Conservation (phyloP, 2,329 filamentous ascomycete species). For the Diplodia sapinea region DNA sequence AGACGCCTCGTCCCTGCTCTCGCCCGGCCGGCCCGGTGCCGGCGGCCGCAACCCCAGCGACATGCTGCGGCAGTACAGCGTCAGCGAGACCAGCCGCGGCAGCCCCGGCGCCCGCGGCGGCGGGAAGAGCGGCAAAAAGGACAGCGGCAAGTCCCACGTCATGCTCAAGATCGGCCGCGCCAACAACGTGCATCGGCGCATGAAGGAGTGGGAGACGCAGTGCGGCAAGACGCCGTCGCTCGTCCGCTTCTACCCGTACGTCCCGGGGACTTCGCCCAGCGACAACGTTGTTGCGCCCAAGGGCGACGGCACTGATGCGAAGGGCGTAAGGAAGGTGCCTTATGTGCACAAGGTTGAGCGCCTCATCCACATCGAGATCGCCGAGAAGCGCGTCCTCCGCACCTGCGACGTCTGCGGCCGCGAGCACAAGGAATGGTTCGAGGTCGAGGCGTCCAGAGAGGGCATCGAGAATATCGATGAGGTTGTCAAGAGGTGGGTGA, state of each 20-base stretch:
- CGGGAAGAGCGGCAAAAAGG: background rate
- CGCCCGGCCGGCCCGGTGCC: conserved; percentile 6
- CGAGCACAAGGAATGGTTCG: conserved; percentile 94
- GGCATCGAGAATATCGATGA: conserved; percentile 73
- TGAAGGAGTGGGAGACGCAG: conserved; percentile 93
- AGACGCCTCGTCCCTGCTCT: conserved; percentile 21
- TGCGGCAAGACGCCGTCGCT: conserved; percentile 89
- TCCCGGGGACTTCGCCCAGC: conserved; percentile 45
- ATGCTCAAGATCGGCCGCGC: conserved; percentile 70
- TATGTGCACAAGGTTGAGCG: conserved; percentile 88
- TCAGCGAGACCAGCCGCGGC: background rate
- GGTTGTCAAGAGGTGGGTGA: conserved; percentile 82
- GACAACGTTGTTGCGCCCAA: conserved; percentile 29
- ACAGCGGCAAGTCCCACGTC: conserved; percentile 58
- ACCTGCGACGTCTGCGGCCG: conserved; percentile 79
- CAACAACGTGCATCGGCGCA: conserved; percentile 84
- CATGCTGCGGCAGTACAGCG: conserved; percentile 24
- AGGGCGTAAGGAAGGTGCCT: conserved; percentile 70
- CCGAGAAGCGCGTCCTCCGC: conserved; percentile 61
- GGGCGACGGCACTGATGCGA: conserved; percentile 39
- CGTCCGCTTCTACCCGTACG: conserved; percentile 89
- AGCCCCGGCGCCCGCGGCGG: background rate
- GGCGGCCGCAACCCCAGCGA: conserved; percentile 43
- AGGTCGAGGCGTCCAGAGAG: conserved; percentile 75
- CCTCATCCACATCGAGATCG: conserved; percentile 88